Base-by-base conservation (phyloP, 495 filamentous ascomycete genomes). In the Achaetomiella virescens region DNA sequence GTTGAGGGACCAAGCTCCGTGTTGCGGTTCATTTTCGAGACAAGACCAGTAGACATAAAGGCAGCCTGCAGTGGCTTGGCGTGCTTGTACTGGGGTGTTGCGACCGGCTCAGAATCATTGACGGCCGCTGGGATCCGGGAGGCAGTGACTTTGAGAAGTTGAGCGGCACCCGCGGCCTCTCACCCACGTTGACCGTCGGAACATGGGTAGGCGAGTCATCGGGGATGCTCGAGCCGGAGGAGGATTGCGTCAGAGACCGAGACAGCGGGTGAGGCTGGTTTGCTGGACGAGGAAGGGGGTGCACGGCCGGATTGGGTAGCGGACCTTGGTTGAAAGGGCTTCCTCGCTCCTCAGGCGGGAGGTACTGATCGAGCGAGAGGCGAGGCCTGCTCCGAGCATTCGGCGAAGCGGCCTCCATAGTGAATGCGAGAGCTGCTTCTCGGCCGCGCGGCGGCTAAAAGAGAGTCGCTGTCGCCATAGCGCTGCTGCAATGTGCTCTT, bases 1-100 rank as follows among this genome's bases (percentile, higher is more conserved):
- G 63, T 75, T 80, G 11, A 61, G 54, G 76, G 72, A 68, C 80
- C 72, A 71, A 85, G 66, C 75, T 89, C 77, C 63, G 75, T 75
- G 54, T 82, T 77, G 38, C 78, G 75, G 54, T 81, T 82, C 65
- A 81, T 79, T 74, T 97, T 97, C 6, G 93, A 96, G 33, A 97
- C 87, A 42, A 98, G 73, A 27, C 93, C 93, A 6, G 93, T 97
- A 0, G 93, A 97, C 78, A 87, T 88, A 70, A 97, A 97, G 11
- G 90, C 92, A 18, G 86, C 85, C 31, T 89, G 88, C 9, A 88
- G 75, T 33, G 92, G 92, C 67, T 87, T 95, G 12, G 85, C 88
- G 6, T 83, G 77, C 67, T 89, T 91, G 65, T 88, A 96, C 52
- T 89, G 81, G 0, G 92, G 92, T 0, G 92, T 97, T 29, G 85